Base-by-base conservation (phyloP, 495 filamentous ascomycete genomes). In the Trichoderma gamsii region DNA sequence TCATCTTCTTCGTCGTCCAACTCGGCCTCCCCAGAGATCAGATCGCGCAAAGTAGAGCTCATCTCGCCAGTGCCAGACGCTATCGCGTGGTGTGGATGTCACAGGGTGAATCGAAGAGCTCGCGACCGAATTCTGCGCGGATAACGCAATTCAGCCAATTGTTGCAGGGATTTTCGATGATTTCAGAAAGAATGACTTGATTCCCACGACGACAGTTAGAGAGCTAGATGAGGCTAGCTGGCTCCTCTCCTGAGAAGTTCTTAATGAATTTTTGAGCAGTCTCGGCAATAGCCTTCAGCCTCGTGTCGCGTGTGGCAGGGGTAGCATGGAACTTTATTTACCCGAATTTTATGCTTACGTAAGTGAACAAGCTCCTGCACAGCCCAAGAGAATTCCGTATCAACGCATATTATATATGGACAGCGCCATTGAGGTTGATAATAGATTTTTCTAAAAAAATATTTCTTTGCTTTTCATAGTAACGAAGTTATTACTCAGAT, bases 1-100 rank as follows among this genome's bases (percentile, higher is more conserved):
- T 97, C 92, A 65, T 92, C 92, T 74, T 88, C 86, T 65, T 97
- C 94, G n/a, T 96, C 93, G 72, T 93, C 92, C 66, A 97, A 77
- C 74, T 92, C 88, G 64, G 94, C 95, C 82, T 93, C 89, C 67
- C 88, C 88, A 67, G 92, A 85, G 73, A 98, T 86, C 76, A 97
- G 74, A 74, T 94, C 89, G 73, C 86, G 85, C 79, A 90, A 75
- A 29, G 71, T 73, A 66, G 71, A 83, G 78, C 86, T 91, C 89
- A 93, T 94, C 32, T 73, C 84, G 75, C 68, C 69, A 25, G 61
- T 35, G 35, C 56, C 16, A 1, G 13, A 25, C 56, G 56, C 56
- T 61, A 61, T 32, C 56, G 56, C 27, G 56, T 61, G 27, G 27
- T 11, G n/a, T 29, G 56, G 25, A 61, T 61, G 56, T 61, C 56